Base-by-base conservation (phyloP, 164 flowering plant species). In the Berberis thunbergii region DNA sequence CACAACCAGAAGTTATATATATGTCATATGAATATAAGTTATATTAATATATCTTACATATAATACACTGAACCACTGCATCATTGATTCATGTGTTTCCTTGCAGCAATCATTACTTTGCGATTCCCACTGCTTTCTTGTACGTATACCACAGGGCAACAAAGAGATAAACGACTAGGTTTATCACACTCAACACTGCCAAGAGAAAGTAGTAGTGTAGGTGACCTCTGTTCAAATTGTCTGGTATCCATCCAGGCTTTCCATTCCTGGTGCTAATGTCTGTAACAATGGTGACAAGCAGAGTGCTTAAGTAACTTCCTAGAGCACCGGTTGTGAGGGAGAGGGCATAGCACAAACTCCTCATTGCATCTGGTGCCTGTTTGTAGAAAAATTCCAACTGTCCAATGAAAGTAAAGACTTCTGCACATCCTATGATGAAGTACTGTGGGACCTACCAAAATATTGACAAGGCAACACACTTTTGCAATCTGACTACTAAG, bases 381-480 rank as follows among this genome's bases (percentile, higher is more conserved):
- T 84, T 86, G 46, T 88, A 86, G 79, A 86, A 86, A 54, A 89
- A 87, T 71, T 87, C 93, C 54, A 87, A 52, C 64, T 89, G 94
- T 2, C 94, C 94, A 2, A 89, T 74, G 70, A 79, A 76, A 9
- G 76, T 80, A 74, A 84, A 86, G 6, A 84, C 87, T 61, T 85
- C 92, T 0, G 93, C 88, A 42, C 87, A 82, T 0, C 96, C 92
- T 5, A 85, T 75, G 40, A 86, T 53, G 78, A 84, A 84, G 62
- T 84, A 86, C 67, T 86, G 92, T 4, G 89, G 89, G 7, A 81
- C 77, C 65, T 86, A 87, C 89, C 89, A 86, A 62, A 86, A 81
- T 42, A 86, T 26, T 26, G 26, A 26, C 26, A 26, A 26, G 26
- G 26, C 26, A 26, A 26, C 26, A 26, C 26, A 26, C 26, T 26